Percentiles rank a stretch among this genome's conserved stretches.
phyloP scores from a whole-genome alignment of 345 rosid species.

The Erodium maritimum region DNA sequence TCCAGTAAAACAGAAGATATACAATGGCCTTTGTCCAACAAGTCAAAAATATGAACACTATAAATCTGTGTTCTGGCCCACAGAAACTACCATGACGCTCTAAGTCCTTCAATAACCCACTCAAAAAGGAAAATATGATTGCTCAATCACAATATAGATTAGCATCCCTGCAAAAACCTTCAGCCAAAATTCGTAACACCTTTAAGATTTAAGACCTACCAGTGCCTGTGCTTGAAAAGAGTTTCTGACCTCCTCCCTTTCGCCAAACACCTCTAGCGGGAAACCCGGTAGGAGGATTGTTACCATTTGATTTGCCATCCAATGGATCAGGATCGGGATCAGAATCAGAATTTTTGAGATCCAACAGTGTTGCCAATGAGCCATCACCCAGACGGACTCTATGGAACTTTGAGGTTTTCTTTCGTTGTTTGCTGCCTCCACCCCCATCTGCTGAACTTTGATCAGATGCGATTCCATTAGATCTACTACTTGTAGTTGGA shows the following conservation, averaged over 20 bases:
- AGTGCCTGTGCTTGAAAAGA: slow-evolving; percentile 21
- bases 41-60: not conserved
- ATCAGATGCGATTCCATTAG: not conserved
- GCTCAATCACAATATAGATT: not conserved
- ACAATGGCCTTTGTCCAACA: not conserved
- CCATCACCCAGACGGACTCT: slow-evolving; percentile 71
- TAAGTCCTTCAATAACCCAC: not conserved
- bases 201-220: not conserved
- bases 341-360: slow-evolving; percentile 28
- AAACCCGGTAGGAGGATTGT: slow-evolving; percentile 19
- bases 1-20: too few relatives aligned
- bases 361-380: slow-evolving; percentile 51
- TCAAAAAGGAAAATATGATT: not conserved
- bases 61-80: not conserved
- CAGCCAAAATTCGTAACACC: not conserved
- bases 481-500: slow-evolving; percentile 20
- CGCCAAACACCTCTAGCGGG: slow-evolving; percentile 68
- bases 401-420: slow-evolving; percentile 72
- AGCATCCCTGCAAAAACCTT: not conserved
- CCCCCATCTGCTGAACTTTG: slow-evolving; percentile 17
- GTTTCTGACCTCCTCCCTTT: slow-evolving; percentile 54
- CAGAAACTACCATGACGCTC: not conserved
- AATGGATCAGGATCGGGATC: slow-evolving; percentile 8
- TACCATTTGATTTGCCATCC: slow-evolving; percentile 17
- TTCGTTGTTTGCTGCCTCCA: slow-evolving; percentile 42